A percentile compares a stretch with the other conserved stretches of the same genome.
These are phyloP conservation scores for Acacia acuminata DNA, from an alignment of 306 rosid genomes.

Conservation along the genomic window DNA sequence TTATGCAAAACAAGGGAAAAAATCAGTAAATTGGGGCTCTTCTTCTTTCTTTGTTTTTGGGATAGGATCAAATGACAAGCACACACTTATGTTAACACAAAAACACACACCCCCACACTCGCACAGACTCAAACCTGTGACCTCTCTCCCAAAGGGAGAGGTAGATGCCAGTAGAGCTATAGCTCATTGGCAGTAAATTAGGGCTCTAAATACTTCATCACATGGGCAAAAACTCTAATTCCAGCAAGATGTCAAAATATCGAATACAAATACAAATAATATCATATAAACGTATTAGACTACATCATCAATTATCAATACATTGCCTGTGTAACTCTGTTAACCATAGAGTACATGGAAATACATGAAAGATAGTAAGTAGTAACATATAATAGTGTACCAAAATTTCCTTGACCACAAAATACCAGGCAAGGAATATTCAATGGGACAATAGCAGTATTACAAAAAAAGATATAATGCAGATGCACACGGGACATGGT, in stretches of 20 bases:
- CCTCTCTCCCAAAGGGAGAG: no score
- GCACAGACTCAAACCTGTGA: no score
- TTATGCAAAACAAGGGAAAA: background rate
- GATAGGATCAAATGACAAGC: no score
- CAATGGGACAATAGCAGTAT: constrained; percentile 24
- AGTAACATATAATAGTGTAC: constrained; percentile 4
- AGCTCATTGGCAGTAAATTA: background rate
- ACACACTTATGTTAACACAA: no score
- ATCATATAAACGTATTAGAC: constrained; percentile 8
- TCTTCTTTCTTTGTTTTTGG: no score
- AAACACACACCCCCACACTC: no score
- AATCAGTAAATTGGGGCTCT: background rate
- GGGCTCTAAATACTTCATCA: background rate
- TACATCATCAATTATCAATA: constrained; percentile 17
- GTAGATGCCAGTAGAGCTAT: background rate
- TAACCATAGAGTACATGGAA: constrained; percentile 12
- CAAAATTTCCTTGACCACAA: constrained; percentile 75
- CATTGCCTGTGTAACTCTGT: background rate
- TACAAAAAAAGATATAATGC: background rate
- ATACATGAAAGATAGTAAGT: constrained; percentile 5
- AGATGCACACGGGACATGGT: constrained; percentile 25
- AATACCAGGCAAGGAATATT: constrained; percentile 66
- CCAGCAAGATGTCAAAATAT: background rate
- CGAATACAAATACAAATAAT: background rate
- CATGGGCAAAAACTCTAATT: background rate